phyloP scores from a whole-genome alignment of 129 eudicot species.

The Flaveria bidentis region DNA sequence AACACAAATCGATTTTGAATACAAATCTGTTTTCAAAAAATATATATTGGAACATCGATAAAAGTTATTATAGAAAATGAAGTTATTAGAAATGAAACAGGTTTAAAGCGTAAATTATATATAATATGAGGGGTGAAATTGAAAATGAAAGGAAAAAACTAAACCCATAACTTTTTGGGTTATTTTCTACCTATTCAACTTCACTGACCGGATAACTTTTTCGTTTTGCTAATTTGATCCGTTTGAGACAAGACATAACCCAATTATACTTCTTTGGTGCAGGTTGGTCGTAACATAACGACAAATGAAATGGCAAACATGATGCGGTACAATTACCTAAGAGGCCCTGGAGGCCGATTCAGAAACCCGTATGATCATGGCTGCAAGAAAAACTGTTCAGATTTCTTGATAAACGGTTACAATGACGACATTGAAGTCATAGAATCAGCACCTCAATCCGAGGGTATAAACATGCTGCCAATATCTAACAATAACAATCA shows the following conservation, averaged over 20 bases:
- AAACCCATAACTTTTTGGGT: background rate
- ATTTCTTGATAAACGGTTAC: constrained; percentile 84
- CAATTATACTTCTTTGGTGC: constrained; percentile 27
- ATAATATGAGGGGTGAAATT: too few relatives aligned
- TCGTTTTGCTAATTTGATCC: background rate
- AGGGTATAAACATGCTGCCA: constrained; percentile 64
- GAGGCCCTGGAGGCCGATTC: constrained; percentile 82
- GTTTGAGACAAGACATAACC: background rate
- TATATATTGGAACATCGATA: too few relatives aligned
- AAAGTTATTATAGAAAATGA: too few relatives aligned
- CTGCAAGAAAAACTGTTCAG: constrained; percentile 82
- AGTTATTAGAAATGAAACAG: too few relatives aligned
- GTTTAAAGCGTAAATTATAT: too few relatives aligned
- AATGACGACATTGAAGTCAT: constrained; percentile 67
- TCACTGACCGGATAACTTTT: background rate
- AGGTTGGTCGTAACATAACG: constrained; percentile 94
- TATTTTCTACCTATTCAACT: background rate
- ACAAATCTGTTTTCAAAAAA: too few relatives aligned
- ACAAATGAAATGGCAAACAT: constrained; percentile 92
- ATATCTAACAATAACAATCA: constrained; percentile 32
- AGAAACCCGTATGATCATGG: constrained; percentile 95
- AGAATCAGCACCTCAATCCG: constrained; percentile 51
- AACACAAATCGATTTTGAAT: too few relatives aligned
- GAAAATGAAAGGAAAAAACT: too few relatives aligned
- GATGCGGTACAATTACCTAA: constrained; percentile 83